Base-by-base conservation (phyloP, 1,284 basidiomycete genomes). In the Ceratobasidium sp. region DNA sequence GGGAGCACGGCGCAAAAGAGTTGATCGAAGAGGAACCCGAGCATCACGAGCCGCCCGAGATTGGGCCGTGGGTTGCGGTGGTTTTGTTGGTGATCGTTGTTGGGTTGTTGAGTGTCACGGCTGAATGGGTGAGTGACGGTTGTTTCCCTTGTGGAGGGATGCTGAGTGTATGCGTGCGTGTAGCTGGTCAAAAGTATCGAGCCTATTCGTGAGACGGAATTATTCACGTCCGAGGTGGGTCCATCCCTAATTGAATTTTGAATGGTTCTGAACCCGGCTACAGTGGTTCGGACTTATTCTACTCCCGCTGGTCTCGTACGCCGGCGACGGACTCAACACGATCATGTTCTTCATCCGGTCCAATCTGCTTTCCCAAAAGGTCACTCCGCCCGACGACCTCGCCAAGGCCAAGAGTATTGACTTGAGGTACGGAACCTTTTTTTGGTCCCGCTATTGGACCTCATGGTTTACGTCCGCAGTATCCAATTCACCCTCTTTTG, bases 231-330 rank as follows among this genome's bases (percentile, higher is more conserved):
- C 68, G 68, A 86, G 84, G 68, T 71, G 22, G 22, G 68, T 59
- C n/a, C 14, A 24, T 53, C 8, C 29, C 24, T n/a, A 6, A 14
- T 29, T 34, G 7, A 4, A 13, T 2, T 11, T 9, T n/a, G 22
- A 66, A 56, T 91, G 88, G 88, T 90, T 92, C 79, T 90, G 90
- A 31, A 81, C 92, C 73, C 84, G 92, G 58, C 83, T 92, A 4
- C 84, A 72, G 46, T 76, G 69, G 71, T 72, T 76, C 29, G 75
- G 71, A 5, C 71, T 74, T 19, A 54, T 76, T 29, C 48, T 74
- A 19, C 65, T 76, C 9, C 75, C 75, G 6, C 39, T 76, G 19
- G 14, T 72, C 8, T 66, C 62, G 16, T 76, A 64, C 37, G 69
- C 71, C 13, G 75, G 56, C 29, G 75, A 74, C 46, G 71, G 53